Conservation (phyloP, 805 yeast species). For the Saccharomycopsis lassenensis region DNA sequence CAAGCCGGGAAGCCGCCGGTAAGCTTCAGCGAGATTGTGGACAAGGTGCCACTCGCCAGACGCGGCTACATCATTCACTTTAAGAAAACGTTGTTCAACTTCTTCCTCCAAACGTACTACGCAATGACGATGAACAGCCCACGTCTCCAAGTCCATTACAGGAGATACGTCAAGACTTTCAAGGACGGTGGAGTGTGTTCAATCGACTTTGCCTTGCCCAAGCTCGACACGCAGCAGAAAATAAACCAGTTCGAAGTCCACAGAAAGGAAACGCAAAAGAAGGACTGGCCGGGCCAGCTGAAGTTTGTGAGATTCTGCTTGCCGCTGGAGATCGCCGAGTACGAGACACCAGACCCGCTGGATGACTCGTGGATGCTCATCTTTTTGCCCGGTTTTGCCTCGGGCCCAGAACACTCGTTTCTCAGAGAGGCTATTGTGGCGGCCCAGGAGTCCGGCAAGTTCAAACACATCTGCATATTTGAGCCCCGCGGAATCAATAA, state of each 20-base stretch:
- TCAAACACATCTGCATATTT: constrained; percentile 49
- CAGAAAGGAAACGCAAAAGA: constrained; percentile 33
- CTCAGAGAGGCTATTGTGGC: constrained; percentile 31
- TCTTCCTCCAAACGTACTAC: too few species aligned
- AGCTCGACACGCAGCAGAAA: constrained; percentile 22
- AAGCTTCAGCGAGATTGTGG: too few species aligned
- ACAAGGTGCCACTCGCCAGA: too few species aligned
- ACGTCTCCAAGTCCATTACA: constrained; percentile 65
- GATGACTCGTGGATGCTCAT: constrained; percentile 43
- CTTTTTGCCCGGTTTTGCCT: constrained; percentile 63
- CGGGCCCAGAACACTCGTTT: constrained; percentile 71
- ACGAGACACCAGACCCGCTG: constrained; percentile 24
- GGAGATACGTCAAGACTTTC: constrained; percentile 50
- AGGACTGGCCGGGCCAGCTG: constrained; percentile 48
- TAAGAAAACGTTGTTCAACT: too few species aligned
- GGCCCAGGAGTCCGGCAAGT: constrained; percentile 21
- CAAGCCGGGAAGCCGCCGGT: too few species aligned
- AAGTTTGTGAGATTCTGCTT: constrained; percentile 57
- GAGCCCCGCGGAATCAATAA: constrained; percentile 73
- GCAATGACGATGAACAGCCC: too few species aligned
- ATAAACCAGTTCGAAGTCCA: constrained; percentile 26
- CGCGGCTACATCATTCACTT: too few species aligned
- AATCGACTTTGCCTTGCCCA: constrained; percentile 56
- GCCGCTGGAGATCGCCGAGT: constrained; percentile 31
- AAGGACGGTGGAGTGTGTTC: constrained; percentile 65